These are phyloP conservation scores for Gossypium davidsonii DNA, from an alignment of 441 rosid genomes.

Conservation along the genomic window DNA sequence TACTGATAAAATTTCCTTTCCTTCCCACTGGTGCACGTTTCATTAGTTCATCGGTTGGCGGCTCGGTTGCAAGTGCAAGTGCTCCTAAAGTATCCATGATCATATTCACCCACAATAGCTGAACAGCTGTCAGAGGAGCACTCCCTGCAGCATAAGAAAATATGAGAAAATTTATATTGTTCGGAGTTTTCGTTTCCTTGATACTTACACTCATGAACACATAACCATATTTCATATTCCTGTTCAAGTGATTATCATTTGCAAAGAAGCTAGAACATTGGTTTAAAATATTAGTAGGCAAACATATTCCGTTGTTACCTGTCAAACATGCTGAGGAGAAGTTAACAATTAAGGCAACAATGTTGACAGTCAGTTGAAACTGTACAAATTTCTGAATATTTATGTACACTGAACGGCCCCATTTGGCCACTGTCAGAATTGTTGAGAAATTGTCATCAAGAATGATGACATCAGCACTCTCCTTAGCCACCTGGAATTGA, in stretches of 20 bases:
- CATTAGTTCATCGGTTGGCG: slow-evolving; percentile 54
- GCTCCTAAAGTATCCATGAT: slow-evolving; percentile 76
- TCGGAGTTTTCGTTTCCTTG: neutral
- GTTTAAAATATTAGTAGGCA: neutral
- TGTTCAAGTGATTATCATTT: neutral
- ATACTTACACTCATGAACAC: neutral
- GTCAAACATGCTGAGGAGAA: slow-evolving; percentile 71
- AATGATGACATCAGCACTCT: slow-evolving; percentile 70
- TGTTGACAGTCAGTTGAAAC: slow-evolving; percentile 65
- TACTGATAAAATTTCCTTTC: slow-evolving; percentile 60
- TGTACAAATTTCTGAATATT: slow-evolving; percentile 70
- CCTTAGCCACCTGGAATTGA: slow-evolving; percentile 65
- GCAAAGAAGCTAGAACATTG: neutral
- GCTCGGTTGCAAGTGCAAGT: slow-evolving; percentile 67
- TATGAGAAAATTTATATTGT: neutral
- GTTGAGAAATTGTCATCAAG: slow-evolving; percentile 72
- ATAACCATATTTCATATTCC: neutral
- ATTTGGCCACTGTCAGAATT: slow-evolving; percentile 62
- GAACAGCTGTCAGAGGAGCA: slow-evolving; percentile 69
- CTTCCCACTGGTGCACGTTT: slow-evolving; percentile 53
- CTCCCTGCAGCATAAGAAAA: slow-evolving; percentile 37
- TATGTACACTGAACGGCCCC: slow-evolving; percentile 77
- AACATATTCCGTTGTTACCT: slow-evolving; percentile 35
- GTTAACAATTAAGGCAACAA: slow-evolving; percentile 67
- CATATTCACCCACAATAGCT: slow-evolving; percentile 71